These are phyloP conservation scores for Cordyceps javanica DNA, from an alignment of 2,329 filamentous ascomycete species.

Conservation along the genomic window DNA sequence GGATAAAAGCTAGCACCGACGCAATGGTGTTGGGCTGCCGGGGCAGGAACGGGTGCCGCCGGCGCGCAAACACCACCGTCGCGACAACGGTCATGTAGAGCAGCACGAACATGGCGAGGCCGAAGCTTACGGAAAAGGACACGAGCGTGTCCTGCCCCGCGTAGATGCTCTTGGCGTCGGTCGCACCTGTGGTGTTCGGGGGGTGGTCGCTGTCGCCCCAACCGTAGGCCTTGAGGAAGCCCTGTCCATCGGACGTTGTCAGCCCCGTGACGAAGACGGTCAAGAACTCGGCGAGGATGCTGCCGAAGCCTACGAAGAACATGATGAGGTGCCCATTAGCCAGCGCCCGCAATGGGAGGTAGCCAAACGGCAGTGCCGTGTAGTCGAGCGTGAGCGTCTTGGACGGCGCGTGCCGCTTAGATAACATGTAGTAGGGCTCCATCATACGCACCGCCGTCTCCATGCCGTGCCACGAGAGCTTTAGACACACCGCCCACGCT, in stretches of 20 bases:
- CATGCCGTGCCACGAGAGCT: slow-evolving; percentile 61
- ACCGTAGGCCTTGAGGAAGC: slow-evolving; percentile 40
- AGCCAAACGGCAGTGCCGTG: slow-evolving; percentile 63
- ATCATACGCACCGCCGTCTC: slow-evolving; percentile 67
- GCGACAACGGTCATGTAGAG: slow-evolving; percentile 57
- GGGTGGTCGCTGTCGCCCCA: background rate
- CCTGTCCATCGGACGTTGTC: slow-evolving; percentile 55
- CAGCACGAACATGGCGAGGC: slow-evolving; percentile 57
- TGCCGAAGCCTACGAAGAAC: slow-evolving; percentile 62
- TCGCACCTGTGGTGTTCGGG: too few species aligned
- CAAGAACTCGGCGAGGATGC: slow-evolving; percentile 65
- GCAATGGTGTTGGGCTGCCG: slow-evolving; percentile 75
- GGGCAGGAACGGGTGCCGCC: slow-evolving; percentile 66
- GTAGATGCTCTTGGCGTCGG: slow-evolving; percentile 30
- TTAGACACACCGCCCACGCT: slow-evolving; percentile 57
- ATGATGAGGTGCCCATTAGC: slow-evolving; percentile 60
- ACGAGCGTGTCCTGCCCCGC: slow-evolving; percentile 53
- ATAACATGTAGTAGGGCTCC: slow-evolving; percentile 68
- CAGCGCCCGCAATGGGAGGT: slow-evolving; percentile 55
- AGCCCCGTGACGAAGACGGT: slow-evolving; percentile 64
- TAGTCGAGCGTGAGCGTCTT: slow-evolving; percentile 66
- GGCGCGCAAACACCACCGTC: slow-evolving; percentile 51
- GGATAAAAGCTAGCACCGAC: slow-evolving; percentile 68
- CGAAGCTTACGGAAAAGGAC: slow-evolving; percentile 63
- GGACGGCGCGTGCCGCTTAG: slow-evolving; percentile 56